A percentile compares a stretch with the other conserved stretches of the same genome.
phyloP scores from a whole-genome alignment of 495 filamentous ascomycete genomes.

The Entonaema liquescens region DNA sequence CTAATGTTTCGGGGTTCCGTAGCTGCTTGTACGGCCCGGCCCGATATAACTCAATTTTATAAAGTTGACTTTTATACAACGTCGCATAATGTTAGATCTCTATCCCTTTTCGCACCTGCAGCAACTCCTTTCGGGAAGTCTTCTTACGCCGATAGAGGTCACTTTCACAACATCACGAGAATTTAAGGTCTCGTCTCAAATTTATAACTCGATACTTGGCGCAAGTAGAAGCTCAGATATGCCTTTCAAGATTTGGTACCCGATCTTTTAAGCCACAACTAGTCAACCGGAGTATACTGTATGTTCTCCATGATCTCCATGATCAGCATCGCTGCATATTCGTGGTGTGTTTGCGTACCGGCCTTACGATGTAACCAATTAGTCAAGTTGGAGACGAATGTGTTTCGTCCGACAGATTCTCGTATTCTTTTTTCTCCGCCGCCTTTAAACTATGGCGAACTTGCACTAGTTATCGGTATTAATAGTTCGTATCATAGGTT shows the following conservation, averaged over 20 bases:
- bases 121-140: no score
- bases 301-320: slow-evolving; percentile 14
- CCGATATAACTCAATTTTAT: background rate
- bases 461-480: slow-evolving; percentile 5
- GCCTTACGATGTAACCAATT: slow-evolving; percentile 32
- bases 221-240: background rate
- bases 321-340: slow-evolving; percentile 33
- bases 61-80: background rate
- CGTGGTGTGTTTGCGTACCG: slow-evolving; percentile 22
- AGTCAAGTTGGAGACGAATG: slow-evolving; percentile 11
- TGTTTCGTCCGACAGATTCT: slow-evolving; percentile 18
- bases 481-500: background rate
- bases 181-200: no score
- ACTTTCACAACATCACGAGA: no score
- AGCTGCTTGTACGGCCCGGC: background rate
- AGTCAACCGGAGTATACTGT: slow-evolving; percentile 21
- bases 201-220: background rate
- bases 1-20: background rate
- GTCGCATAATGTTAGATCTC: no score
- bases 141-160: no score
- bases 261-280: background rate
- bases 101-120: no score
- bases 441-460: background rate
- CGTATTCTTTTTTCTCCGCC: slow-evolving; percentile 22
- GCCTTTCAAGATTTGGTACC: background rate